Conservation (phyloP, 176 grass and related monocot species). For the Oryza longistaminata region DNA sequence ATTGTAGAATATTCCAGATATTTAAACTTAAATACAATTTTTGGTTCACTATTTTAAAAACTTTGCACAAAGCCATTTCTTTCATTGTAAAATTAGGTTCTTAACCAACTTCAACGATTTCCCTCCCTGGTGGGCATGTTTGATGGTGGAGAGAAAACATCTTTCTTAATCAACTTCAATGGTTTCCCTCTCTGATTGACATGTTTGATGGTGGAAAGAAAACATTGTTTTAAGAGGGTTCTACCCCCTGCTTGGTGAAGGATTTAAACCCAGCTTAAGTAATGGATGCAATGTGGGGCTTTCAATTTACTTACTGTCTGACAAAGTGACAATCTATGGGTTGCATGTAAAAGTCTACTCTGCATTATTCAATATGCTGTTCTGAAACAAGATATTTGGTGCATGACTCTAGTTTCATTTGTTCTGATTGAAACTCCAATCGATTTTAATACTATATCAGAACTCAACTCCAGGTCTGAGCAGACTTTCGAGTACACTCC, state of each 20-base stretch:
- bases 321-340: not conserved
- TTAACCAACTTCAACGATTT: conserved; percentile 20
- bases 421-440: not conserved
- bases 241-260: not conserved
- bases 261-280: not conserved
- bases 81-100: not conserved
- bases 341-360: not conserved
- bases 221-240: not conserved
- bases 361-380: not conserved
- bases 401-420: conserved; percentile 21
- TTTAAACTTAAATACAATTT: not conserved
- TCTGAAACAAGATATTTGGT: not conserved
- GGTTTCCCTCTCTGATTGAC: not conserved
- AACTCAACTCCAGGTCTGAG: conserved; percentile 65
- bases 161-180: too few relatives aligned
- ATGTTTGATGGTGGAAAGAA: not conserved
- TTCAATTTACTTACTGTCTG: conserved; percentile 6
- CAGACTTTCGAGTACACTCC: conserved; percentile 97
- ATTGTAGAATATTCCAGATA: not conserved
- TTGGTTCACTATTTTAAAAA: conserved; percentile 6
- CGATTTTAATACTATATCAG: conserved; percentile 17
- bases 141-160: not conserved
- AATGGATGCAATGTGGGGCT: not conserved
- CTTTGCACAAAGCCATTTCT: not conserved
- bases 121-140: conserved; percentile 25